Evolutionary conservation across 1,139 yeast species (phyloP).

Genomic region (Nakaseomyces bracarensis): DNA sequence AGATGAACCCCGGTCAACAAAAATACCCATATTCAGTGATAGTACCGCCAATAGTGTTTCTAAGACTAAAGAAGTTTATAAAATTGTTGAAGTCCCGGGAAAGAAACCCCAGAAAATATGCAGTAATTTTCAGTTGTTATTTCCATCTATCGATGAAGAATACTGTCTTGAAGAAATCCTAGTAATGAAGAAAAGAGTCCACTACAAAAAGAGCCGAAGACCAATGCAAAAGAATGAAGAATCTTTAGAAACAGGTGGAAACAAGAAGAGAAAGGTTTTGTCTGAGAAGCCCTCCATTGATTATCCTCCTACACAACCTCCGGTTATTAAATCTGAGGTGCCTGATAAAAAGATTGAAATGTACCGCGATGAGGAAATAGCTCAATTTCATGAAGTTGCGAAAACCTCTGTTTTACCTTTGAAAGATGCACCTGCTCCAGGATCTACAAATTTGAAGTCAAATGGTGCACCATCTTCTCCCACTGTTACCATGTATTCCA

Average conservation of each 20-base stretch:
- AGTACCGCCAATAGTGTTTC: background rate
- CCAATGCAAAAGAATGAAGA: too few species aligned
- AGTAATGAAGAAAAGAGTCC: conserved; percentile 33
- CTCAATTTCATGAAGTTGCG: conserved; percentile 9
- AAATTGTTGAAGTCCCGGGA: conserved; percentile 46
- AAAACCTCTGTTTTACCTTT: conserved; percentile 27
- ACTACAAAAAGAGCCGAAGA: conserved; percentile 1
- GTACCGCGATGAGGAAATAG: conserved; percentile 7
- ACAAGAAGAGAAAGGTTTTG: background rate
- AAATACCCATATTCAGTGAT: conserved; percentile 11
- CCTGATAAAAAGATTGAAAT: conserved; percentile 5
- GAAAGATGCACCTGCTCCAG: conserved; percentile 17
- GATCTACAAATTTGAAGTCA: conserved; percentile 7
- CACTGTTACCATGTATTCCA: conserved; percentile 70
- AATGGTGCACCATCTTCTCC: conserved; percentile 46
- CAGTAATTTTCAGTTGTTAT: conserved; percentile 51
- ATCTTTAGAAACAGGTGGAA: background rate
- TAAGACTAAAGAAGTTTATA: conserved; percentile 27
- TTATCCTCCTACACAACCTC: conserved; percentile 8
- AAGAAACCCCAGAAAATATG: conserved; percentile 57
- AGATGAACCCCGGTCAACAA: too few species aligned
- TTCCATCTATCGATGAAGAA: conserved; percentile 43
- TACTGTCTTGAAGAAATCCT: conserved; percentile 54
- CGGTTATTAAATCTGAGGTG: background rate
- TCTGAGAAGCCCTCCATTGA: conserved; percentile 1